These are phyloP conservation scores for Trichocladium uniseriatum DNA, from an alignment of 495 filamentous ascomycete genomes.

Conservation along the genomic window DNA sequence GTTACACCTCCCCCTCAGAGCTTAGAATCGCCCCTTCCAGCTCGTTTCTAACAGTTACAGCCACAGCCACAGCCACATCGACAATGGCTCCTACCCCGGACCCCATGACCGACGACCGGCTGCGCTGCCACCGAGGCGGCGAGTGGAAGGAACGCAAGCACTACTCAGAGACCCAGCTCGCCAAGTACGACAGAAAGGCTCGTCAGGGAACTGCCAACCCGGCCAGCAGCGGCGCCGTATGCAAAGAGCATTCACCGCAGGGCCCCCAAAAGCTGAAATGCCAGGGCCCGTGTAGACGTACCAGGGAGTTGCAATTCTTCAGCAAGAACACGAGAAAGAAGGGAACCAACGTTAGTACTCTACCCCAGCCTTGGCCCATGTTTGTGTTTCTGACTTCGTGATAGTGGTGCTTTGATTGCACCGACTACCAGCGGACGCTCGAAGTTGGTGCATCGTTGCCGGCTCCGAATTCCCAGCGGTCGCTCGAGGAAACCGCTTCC, in stretches of 20 bases:
- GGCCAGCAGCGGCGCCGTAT: slow-evolving; percentile 19
- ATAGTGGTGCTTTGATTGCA: slow-evolving; percentile 50
- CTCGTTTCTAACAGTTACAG: neutral
- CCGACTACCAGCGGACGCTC: slow-evolving; percentile 28
- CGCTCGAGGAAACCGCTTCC: slow-evolving; percentile 5
- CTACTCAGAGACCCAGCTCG: slow-evolving; percentile 42
- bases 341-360: slow-evolving; percentile 39
- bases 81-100: neutral
- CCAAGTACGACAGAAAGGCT: slow-evolving; percentile 21
- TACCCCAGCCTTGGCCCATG: neutral
- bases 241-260: slow-evolving; percentile 14
- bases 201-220: slow-evolving; percentile 16
- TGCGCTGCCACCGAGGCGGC: slow-evolving; percentile 37
- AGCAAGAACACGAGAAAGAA: slow-evolving; percentile 47
- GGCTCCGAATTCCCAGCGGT: neutral
- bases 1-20: too few relatives aligned
- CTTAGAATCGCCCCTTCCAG: too few relatives aligned
- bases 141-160: slow-evolving; percentile 28
- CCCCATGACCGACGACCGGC: neutral
- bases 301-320: slow-evolving; percentile 44
- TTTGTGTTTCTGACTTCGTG: neutral
- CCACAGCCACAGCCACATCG: too few relatives aligned
- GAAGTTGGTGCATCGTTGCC: slow-evolving; percentile 17
- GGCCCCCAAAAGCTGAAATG: slow-evolving; percentile 23
- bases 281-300: slow-evolving; percentile 39